Base-by-base conservation (phyloP, 1,284 basidiomycete genomes). In the Trichosporon inkin region DNA sequence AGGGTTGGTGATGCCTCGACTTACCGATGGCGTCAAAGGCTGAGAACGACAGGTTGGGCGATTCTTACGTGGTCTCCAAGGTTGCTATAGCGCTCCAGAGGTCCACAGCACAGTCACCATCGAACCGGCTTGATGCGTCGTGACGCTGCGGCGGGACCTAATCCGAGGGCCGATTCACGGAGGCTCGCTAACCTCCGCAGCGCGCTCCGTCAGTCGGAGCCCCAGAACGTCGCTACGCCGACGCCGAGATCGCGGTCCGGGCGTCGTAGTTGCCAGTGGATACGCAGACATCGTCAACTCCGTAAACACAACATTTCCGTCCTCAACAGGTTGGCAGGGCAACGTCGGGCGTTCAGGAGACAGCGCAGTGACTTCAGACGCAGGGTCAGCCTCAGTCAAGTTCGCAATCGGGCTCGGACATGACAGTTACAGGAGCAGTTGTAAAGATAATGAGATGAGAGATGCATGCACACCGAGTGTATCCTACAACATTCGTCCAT, bases 11-110 rank as follows among this genome's bases (percentile, higher is more conserved):
- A 24, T n/a, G 8, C 2, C 40, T 41, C 19, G 20, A 51, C 56
- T 28, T n/a, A 57, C 56, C 56, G 44, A 53, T 32, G 19, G 56
- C 39, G 20, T 57, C 49, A 19, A 51, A 39, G 6, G 49, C 41
- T 56, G 55, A 24, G 47, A 57, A 57, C 56, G 56, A 52, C 56
- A 57, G 49, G 6, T 57, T 57, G 56, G 38, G 19, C 20, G 39
- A 41, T 34, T 20, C 17, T 13, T 19, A 4, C 19, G 34, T 24
- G 40, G n/a, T 11, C 36, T 17, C 19, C 19, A 22, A n/a, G 40
- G 10, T 11, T 19, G 10, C 6, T 10, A 41, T 3, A 17, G 14
- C 13, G 17, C 5, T 13, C 10, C 24, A 40, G 28, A 55, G 38
- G 22, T 55, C 17, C 41, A 35, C 13, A 34, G 56, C 49, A 39